A percentile compares a stretch with the other conserved stretches of the same genome.
Conservation (phyloP, 2,329 filamentous ascomycete genomes). For the Hysterium pulicare region DNA sequence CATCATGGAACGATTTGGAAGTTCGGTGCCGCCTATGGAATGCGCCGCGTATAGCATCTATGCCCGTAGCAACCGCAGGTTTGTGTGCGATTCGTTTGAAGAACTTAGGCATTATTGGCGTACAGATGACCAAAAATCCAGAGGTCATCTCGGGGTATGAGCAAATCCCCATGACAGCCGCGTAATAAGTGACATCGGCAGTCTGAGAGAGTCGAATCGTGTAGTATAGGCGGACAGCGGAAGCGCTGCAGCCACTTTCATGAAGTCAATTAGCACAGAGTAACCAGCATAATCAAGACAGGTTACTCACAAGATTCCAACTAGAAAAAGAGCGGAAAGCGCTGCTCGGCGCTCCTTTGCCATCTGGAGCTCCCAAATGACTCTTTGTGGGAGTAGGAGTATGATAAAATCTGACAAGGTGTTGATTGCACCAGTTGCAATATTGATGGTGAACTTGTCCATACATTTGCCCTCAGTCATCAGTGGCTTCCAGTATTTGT, state of each 20-base stretch:
- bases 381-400: slow-evolving; percentile 33
- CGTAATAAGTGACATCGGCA: slow-evolving; percentile 12
- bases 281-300: not conserved
- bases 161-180: slow-evolving; percentile 12
- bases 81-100: too few species aligned
- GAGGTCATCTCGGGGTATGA: not conserved
- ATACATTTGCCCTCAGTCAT: slow-evolving; percentile 31
- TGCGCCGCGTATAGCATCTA: too few species aligned
- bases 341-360: slow-evolving; percentile 23
- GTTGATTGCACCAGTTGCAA: slow-evolving; percentile 32
- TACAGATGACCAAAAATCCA: not conserved
- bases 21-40: too few species aligned
- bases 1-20: too few species aligned
- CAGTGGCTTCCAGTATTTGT: slow-evolving; percentile 33
- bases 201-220: slow-evolving; percentile 8
- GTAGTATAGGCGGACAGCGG: slow-evolving; percentile 13
- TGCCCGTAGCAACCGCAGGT: too few species aligned
- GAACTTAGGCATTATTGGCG: not conserved
- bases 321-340: slow-evolving; percentile 24
- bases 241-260: slow-evolving; percentile 11
- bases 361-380: slow-evolving; percentile 35
- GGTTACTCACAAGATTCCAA: slow-evolving; percentile 34
- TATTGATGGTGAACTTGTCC: slow-evolving; percentile 21
- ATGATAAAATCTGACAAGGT: slow-evolving; percentile 31
- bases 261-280: not conserved